Evolutionary conservation across 78 protist species (phyloP), one percentile per base, ranked within the genome.

Genomic region (Cavenderia fasciculata): DNA sequence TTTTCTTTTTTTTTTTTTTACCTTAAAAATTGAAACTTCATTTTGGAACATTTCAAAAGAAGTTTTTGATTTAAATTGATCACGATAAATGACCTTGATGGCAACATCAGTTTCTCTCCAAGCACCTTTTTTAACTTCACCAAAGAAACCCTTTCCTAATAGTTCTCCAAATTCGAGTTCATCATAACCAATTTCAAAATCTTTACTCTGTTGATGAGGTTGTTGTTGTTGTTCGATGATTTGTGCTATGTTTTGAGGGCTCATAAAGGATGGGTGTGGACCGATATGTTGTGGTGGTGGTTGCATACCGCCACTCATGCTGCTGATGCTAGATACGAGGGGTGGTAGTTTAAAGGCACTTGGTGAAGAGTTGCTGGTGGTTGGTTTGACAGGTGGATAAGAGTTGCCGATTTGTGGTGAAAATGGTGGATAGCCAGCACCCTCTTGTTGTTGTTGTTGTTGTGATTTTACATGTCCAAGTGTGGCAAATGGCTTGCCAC

Each of bases 51-150:
- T 79, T 18, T 63, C 88, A 31, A 79, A 65, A 27, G 88, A 79
- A 23, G 88, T 29, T 41, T 79, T 79, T 6, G 88, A 65, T 54
- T 79, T 79, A 33, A 79, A 79, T 79, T 79, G 88, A 54, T 79
- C 88, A 41, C 88, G 62, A 66, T 79, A 79, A 25, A 79, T 79
- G 44, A 79, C 66, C 59, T 86, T 86, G 46, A 86, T 76, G 72
- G 93, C 93, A 40, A 86, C 93, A 66, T 86, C 93, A 11, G 93
- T 76, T 46, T 76, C 93, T 76, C 85, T 86, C 93, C 93, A 86
- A 46, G 36, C 44, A 44, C 87, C 93, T 44, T 75, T 57, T 40
- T 73, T 70, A 19, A 86, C 93, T 43, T 86, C 93, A 62, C 93
- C 93, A 86, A 86, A 86, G 68, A 86, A 86, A 36, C 93, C 93